A percentile compares a stretch with the other conserved stretches of the same genome.
Conservation (phyloP, 371 early-diverging fungal species). For the Fennellomyces sp. region DNA sequence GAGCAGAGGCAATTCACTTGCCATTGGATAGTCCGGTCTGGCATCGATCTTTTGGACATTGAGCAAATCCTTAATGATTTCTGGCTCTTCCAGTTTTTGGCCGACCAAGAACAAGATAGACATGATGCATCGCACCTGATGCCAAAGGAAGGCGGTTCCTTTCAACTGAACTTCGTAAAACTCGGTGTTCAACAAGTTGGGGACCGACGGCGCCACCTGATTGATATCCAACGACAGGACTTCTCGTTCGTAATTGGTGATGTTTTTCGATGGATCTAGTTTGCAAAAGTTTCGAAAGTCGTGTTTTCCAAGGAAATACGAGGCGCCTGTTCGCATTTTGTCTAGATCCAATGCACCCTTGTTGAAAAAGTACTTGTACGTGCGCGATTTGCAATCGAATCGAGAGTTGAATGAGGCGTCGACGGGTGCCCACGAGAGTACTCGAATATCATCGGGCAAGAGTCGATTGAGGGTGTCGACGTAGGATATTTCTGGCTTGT, state of each 20-base stretch:
- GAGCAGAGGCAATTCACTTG: slow-evolving; percentile 85
- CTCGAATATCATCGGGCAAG: slow-evolving; percentile 88
- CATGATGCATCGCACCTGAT: slow-evolving; percentile 97
- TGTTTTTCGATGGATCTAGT: slow-evolving; percentile 84
- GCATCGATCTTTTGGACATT: slow-evolving; percentile 33
- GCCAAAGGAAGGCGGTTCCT: slow-evolving; percentile 95
- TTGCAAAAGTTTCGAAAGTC: slow-evolving; percentile 97
- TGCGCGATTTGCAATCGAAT: slow-evolving; percentile 84
- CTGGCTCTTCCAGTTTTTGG: slow-evolving; percentile 45
- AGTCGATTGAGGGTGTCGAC: slow-evolving; percentile 81
- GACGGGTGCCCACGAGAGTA: slow-evolving; percentile 93
- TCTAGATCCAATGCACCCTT: slow-evolving; percentile 64
- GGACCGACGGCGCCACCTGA: slow-evolving; percentile 31
- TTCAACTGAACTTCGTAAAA: slow-evolving; percentile 72
- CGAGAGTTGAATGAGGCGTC: slow-evolving; percentile 81
- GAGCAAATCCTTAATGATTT: slow-evolving; percentile 37
- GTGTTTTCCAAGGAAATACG: slow-evolving; percentile 76
- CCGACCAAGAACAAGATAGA: slow-evolving; percentile 88
- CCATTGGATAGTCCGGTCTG: slow-evolving; percentile 61
- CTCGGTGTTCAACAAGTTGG: slow-evolving; percentile 28
- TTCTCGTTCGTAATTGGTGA: slow-evolving; percentile 73
- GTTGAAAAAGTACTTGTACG: slow-evolving; percentile 94
- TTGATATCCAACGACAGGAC: slow-evolving; percentile 71
- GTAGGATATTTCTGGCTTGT: slow-evolving; percentile 64
- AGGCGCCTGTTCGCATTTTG: slow-evolving; percentile 78